Base-by-base conservation (phyloP, 23 red algal genomes). In the Rhodosorus marinus region DNA sequence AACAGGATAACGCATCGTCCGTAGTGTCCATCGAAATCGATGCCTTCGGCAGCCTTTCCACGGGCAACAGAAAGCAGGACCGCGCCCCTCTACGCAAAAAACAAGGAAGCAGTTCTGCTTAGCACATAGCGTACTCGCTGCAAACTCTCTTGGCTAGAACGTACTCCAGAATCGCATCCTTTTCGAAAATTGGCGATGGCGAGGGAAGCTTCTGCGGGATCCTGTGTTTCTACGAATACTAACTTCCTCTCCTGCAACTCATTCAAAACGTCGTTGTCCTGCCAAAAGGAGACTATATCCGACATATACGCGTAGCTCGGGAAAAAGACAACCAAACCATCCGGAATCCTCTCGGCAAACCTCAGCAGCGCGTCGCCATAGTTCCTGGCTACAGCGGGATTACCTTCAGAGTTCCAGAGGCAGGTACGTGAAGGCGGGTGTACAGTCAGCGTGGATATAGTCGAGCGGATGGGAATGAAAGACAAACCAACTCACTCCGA, bases 21-120 rank as follows among this genome's bases (percentile, higher is more conserved):
- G 32, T 98, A 98, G 69, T 85, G 78, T 7, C 66, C 54, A 55
- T 84, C 78, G 70, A 98, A 98, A 64, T 85, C 78, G 20, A 98
- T 98, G 46, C 90, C 90, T 49, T 98, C 90, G 14, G 90, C 90
- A 2, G 86, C 90, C 40, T 98, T 98, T 9, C 90, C 90, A 15
- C 90, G 61, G 5, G 90, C 90, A 8, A 98, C 90, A n/a, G 75
- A 98, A 0, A 98, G 49, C 33, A 98, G 86, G 11, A 85, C 46
- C 1, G 90, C 90, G 31, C 90, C 90, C 22, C 90, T 57, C 3
- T n/a, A n/a, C n/a, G n/a, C n/a, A n/a, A n/a, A n/a, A n/a, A n/a
- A n/a, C n/a, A n/a, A n/a, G n/a, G n/a, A n/a, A n/a, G n/a, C n/a
- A n/a, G n/a, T n/a, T n/a, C n/a, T n/a, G n/a, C n/a, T n/a, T n/a